Percentiles rank a stretch among this genome's conserved stretches.
These are phyloP conservation scores for Phyllosticta capitalensis DNA, from an alignment of 2,329 filamentous ascomycete genomes.

Conservation along the genomic window DNA sequence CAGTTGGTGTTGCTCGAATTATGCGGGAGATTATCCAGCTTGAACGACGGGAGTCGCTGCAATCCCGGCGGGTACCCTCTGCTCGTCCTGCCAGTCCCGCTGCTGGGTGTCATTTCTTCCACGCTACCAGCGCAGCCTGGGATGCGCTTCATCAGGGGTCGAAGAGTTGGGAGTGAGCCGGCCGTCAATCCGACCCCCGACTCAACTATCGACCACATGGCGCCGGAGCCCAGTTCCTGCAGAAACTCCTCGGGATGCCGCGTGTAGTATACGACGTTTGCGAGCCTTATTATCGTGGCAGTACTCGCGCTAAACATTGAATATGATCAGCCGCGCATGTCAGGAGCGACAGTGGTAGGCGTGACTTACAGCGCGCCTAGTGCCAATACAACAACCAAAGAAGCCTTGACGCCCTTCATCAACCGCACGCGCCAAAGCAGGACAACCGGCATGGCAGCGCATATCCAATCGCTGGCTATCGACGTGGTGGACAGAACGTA, in stretches of 20 bases:
- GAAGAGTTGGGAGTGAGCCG: slow-evolving; percentile 38
- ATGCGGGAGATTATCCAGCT: neutral
- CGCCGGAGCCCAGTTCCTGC: slow-evolving; percentile 33
- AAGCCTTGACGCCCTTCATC: slow-evolving; percentile 36
- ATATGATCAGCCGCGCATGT: neutral
- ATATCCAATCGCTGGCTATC: slow-evolving; percentile 22
- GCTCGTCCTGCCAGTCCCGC: neutral
- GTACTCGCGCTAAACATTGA: slow-evolving; percentile 22
- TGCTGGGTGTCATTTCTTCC: neutral
- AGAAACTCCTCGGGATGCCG: slow-evolving; percentile 32
- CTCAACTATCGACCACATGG: slow-evolving; percentile 40
- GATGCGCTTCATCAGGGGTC: slow-evolving; percentile 29
- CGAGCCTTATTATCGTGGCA: slow-evolving; percentile 34
- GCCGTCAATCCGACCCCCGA: slow-evolving; percentile 42
- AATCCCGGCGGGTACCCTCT: neutral
- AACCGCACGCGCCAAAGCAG: slow-evolving; percentile 35
- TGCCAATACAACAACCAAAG: slow-evolving; percentile 35
- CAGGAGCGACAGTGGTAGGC: neutral
- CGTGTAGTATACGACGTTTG: slow-evolving; percentile 32
- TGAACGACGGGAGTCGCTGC: neutral
- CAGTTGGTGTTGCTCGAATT: neutral
- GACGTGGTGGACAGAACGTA: slow-evolving; percentile 27
- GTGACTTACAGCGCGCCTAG: slow-evolving; percentile 33
- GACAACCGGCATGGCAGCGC: slow-evolving; percentile 25
- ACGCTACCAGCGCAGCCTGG: neutral